Evolutionary conservation across 164 flowering plant genomes (phyloP), one percentile per base, ranked within the genome.

Genomic region (Platanus orientalis): DNA sequence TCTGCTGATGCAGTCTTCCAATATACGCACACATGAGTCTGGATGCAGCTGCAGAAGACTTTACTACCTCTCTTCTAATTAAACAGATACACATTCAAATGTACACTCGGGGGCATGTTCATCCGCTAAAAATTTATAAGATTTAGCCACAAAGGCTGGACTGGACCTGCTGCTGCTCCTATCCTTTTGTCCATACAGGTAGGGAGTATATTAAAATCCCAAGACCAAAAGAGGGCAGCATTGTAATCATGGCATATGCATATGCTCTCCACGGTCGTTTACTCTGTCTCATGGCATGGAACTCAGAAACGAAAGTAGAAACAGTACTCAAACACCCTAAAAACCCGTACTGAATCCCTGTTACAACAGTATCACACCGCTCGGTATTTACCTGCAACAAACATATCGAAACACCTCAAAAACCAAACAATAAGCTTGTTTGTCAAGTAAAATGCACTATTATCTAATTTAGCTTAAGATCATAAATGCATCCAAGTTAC

Each of bases 251-350:
- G 1, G 92, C 84, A 71, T 94, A 94, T 7, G 66, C 77, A 68
- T 81, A 77, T 24, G 96, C 93, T 68, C 92, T 84, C 93, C 93
- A 86, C 7, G 85, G 82, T 26, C 77, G 73, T 6, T 42, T 69
- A 73, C 96, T 89, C 58, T 70, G 69, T 58, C 80, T 73, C 95
- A 94, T 84, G 12, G 93, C 89, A 63, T 84, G 74, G 67, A 82
- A 81, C 76, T 94, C 99, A 0, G 90, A 93, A 48, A 86, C 75
- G 71, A 91, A 89, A 9, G 99, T 94, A 4, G 99, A 94, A 24
- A 94, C 97, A 1, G 97, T 91, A 61, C 99, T 91, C 62, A 94
- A 63, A 71, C 97, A 89, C 44, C 99, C 99, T 70, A 86, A 51
- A 0, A 88, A 69, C 20, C 99, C 99, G 13, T 91, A 70, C 57